These are phyloP conservation scores for Hanseniaspora lachancei DNA, from an alignment of 805 yeast species.

Conservation along the genomic window DNA sequence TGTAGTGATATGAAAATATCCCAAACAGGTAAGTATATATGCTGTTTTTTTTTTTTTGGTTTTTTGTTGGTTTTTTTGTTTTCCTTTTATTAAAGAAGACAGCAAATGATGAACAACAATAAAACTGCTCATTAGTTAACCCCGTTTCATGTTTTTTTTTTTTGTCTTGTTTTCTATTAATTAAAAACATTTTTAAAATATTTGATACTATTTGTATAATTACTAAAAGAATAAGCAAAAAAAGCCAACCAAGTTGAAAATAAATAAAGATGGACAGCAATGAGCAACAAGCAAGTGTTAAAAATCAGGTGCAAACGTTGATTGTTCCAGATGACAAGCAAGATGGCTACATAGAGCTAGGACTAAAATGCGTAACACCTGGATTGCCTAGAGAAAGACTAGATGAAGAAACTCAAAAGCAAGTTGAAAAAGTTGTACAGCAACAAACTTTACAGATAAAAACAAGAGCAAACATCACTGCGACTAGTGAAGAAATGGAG, in stretches of 20 bases:
- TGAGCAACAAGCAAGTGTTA: neutral
- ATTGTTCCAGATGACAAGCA: neutral
- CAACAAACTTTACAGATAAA: slow-evolving; percentile 2
- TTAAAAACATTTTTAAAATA: too few species aligned
- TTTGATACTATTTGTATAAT: too few species aligned
- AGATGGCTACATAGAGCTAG: neutral
- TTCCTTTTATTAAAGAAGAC: too few species aligned
- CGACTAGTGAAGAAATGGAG: neutral
- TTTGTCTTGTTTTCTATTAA: too few species aligned
- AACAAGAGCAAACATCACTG: neutral
- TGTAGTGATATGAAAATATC: too few species aligned
- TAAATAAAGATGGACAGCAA: neutral
- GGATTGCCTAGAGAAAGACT: slow-evolving; percentile 8
- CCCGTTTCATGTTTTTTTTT: too few species aligned
- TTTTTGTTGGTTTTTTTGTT: too few species aligned
- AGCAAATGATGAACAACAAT: too few species aligned
- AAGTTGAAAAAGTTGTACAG: slow-evolving; percentile 4
- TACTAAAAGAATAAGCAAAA: neutral
- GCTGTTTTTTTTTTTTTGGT: too few species aligned
- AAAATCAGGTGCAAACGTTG: neutral
- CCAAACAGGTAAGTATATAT: too few species aligned
- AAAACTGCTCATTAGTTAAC: too few species aligned
- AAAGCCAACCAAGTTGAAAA: too few species aligned
- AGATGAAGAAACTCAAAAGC: neutral
- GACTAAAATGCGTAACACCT: slow-evolving; percentile 12